Base-by-base conservation (phyloP, 2,329 filamentous ascomycete genomes). In the Karstenula rhodostoma region DNA sequence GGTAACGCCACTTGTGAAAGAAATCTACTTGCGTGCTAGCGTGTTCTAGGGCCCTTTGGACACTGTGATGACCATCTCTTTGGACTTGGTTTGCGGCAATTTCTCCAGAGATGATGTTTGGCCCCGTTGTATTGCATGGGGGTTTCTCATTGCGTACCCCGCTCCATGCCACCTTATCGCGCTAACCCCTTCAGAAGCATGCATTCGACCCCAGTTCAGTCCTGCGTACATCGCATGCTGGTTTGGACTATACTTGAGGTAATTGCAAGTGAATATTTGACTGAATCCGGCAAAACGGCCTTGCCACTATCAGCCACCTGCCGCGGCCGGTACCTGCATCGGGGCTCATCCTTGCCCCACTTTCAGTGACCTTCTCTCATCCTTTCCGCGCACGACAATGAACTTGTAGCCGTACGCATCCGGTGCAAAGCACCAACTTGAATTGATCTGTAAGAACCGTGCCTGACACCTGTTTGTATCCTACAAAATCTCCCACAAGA, bases 1-100 rank as follows among this genome's bases (percentile, higher is more conserved):
- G 12, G n/a, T n/a, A n/a, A n/a, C n/a, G n/a, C n/a, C 29, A 32
- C 29, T 32, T 32, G 29, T 32, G 29, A 4, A 54, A 35, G 50
- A 29, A 25, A 33, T 22, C 37, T 40, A 40, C 37, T 6, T 47
- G 43, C 44, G 44, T 49, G 44, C 44, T 48, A 56, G 32, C 44
- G 44, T 44, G 44, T 49, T n/a, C 4, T 5, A 23, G 17, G 25
- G n/a, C 17, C 12, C 17, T 8, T 19, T 22, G 8, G n/a, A 25
- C 32, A 2, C 37, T 4, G 17, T 17, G 7, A 15, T 10, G 22
- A 13, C 15, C 35, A 52, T 22, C 13, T 17, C 10, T 10, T n/a
- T 2, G 12, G 23, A 12, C 17, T 27, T 15, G 22, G 29, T 29
- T 51, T 15, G 22, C 32, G 15, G 29, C 4, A 27, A 9, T 15